phyloP scores from a whole-genome alignment of 129 eudicot species.

The Tagetes erecta region DNA sequence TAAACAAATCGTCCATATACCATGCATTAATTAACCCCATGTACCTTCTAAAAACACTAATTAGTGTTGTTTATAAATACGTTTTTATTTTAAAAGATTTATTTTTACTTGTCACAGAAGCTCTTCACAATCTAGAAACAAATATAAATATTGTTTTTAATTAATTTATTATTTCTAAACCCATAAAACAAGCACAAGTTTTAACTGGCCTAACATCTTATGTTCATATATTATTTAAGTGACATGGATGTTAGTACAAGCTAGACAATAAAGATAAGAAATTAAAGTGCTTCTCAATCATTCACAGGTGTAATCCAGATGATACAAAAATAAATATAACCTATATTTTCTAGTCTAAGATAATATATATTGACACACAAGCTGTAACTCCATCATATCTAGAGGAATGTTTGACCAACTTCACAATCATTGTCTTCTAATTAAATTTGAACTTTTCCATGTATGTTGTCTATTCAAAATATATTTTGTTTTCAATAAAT shows the following conservation, averaged over 20 bases:
- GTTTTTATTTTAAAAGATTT: too few relatives aligned
- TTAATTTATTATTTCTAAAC: not conserved
- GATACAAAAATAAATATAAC: conserved; percentile 6
- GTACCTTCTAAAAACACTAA: too few relatives aligned
- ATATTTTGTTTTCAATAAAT: not conserved
- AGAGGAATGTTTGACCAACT: conserved; percentile 39
- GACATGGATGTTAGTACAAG: conserved; percentile 20
- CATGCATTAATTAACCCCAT: too few relatives aligned
- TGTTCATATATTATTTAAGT: not conserved
- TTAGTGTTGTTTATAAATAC: too few relatives aligned
- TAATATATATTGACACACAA: conserved; percentile 18
- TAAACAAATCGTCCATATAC: too few relatives aligned
- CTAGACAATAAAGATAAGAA: conserved; percentile 23
- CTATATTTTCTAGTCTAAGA: conserved; percentile 20
- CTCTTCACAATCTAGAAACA: not conserved
- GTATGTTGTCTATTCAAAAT: not conserved
- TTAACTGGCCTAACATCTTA: not conserved
- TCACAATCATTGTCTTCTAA: conserved; percentile 29
- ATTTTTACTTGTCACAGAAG: too few relatives aligned
- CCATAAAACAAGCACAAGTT: not conserved
- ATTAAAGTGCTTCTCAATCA: conserved; percentile 27
- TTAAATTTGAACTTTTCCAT: conserved; percentile 20
- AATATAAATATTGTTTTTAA: not conserved
- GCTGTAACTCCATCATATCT: conserved; percentile 9
- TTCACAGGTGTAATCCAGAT: conserved; percentile 39